Evolutionary conservation across 345 rosid genomes (phyloP), one percentile per base, ranked within the genome.

Genomic region (Bruguiera parviflora): DNA sequence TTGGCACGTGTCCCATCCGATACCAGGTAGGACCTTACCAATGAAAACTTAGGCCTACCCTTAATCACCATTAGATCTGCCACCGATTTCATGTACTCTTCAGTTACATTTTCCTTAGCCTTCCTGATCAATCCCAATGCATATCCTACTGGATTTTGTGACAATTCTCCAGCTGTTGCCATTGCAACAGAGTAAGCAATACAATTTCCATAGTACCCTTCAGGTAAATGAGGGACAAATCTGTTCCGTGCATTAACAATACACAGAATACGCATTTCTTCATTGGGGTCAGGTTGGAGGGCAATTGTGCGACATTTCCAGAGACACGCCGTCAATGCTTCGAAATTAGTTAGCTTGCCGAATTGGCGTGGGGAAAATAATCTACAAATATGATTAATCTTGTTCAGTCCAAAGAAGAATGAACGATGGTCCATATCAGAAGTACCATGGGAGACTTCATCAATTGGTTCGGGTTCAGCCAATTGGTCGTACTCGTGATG

Each of bases 281-380:
- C 66, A 0, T 61, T 31, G 10, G 75, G 68, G 5, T 75, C 64
- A 3, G 27, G 43, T 8, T 51, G 47, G 20, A 73, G 31, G 25
- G 80, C 80, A 0, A 27, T 52, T 3, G 76, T 68, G 9, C 73
- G 76, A 28, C 70, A 71, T 52, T 64, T 72, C 80, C 80, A 56
- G 18, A 66, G 68, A 24, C 73, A 35, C 29, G 49, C 76, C 0
- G 73, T 52, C 18, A 77, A 49, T 10, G 71, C 6, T 8, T 75
- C 79, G 7, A 57, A 60, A 5, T 47, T 65, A 2, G 79, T 49
- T 27, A 58, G 58, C 0, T 11, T 29, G 6, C 21, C 31, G 3
- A 51, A 25, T 28, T 15, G 43, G 5, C 56, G 31, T 0, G 76
- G 80, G 6, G 68, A 25, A 13, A 43, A 43, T 43, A 43, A 43